Evolutionary conservation across 345 rosid species (phyloP), one percentile per base, ranked within the genome.

Genomic region (Carallia pectinifolia): DNA sequence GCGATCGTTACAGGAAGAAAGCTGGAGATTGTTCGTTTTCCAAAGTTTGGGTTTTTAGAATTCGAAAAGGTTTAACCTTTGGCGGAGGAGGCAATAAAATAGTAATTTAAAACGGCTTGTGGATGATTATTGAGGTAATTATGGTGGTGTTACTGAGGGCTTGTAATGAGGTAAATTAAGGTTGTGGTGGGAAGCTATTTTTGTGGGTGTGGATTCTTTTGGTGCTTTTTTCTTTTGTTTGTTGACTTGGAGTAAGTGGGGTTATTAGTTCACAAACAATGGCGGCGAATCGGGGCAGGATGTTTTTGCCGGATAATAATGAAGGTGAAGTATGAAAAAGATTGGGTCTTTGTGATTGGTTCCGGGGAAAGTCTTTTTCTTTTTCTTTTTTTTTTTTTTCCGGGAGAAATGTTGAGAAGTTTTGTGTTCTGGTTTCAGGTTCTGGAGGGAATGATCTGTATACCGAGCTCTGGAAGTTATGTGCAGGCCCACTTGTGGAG

Each of bases 401-500:
- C 39, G 67, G 65, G 58, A 67, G 34, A 76, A 61, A 38, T 52
- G 33, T 75, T 58, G 55, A 37, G 29, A 72, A 29, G 30, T 62
- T 65, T 23, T 47, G n/a, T 54, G 6, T 68, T 40, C 62, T 53
- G 64, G 62, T 79, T 72, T 67, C 61, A 82, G 90, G 82, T 73
- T 18, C 71, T 36, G 83, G 71, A 10, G 84, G 72, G n/a, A 86
- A 88, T 50, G 82, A 80, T 77, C 72, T 93, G 74, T 87, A 89
- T 67, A 71, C 72, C 33, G 95, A 88, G 88, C 71, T 90, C n/a
- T 94, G 98, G 98, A 87, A 84, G 74, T 83, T 85, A 18, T 90
- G 96, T 70, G 95, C 98, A 7, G 97, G 97, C 10, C 95, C 97
- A 56, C 69, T 89, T 2, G 96, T 91, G 53, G 95, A 88, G 66